Evolutionary conservation across 352 stramenopile species (phyloP).

Genomic region (Achlya hypogyna): DNA sequence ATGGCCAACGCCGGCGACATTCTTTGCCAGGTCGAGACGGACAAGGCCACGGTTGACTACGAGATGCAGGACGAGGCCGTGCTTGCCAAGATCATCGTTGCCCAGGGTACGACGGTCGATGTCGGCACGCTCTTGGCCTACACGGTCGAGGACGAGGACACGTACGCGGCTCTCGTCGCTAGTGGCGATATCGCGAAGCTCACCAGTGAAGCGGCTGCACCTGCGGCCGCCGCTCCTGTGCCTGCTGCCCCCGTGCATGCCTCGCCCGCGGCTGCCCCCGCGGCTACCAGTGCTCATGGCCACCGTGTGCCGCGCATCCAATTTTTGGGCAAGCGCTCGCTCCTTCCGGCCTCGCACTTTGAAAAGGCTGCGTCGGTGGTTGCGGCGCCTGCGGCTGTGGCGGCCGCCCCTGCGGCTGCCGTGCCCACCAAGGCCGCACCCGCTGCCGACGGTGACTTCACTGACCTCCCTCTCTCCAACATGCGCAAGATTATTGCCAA

Average conservation of each 20-base stretch:
- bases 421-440: neutral
- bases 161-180: slow-evolving; percentile 46
- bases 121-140: slow-evolving; percentile 91
- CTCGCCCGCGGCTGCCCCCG: slow-evolving; percentile 7
- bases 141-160: slow-evolving; percentile 88
- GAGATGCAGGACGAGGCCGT: slow-evolving; percentile 96
- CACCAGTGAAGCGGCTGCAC: neutral
- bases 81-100: slow-evolving; percentile 90
- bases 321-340: slow-evolving; percentile 75
- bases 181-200: slow-evolving; percentile 39
- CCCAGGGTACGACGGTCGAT: slow-evolving; percentile 71
- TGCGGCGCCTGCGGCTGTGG: neutral
- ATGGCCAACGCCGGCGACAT: slow-evolving; percentile 86
- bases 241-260: slow-evolving; percentile 13
- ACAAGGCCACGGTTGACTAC: slow-evolving; percentile 98
- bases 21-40: slow-evolving; percentile 95
- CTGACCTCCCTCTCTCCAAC: slow-evolving; percentile 84
- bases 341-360: slow-evolving; percentile 31
- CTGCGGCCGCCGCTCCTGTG: slow-evolving; percentile 12
- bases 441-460: slow-evolving; percentile 39
- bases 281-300: slow-evolving; percentile 20
- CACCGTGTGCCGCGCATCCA: slow-evolving; percentile 65
- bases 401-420: neutral
- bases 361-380: neutral
- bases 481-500: slow-evolving; percentile 99